A percentile compares a stretch with the other conserved stretches of the same genome.
phyloP scores from a whole-genome alignment of 164 flowering plant genomes.

The Aristolochia contorta region DNA sequence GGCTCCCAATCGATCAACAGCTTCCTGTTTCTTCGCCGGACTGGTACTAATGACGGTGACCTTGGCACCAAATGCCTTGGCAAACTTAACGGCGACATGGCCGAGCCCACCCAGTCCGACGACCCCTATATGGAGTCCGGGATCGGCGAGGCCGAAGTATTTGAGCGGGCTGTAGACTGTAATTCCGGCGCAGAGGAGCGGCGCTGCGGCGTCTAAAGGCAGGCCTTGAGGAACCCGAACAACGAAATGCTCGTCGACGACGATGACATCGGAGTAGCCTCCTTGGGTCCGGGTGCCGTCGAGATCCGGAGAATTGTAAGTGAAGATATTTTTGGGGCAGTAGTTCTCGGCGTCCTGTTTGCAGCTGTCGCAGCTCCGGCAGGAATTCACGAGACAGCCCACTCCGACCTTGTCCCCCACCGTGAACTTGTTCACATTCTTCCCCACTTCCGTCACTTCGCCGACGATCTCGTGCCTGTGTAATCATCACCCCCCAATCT shows the following conservation, averaged over 20 bases:
- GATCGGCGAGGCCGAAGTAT: conserved; percentile 26
- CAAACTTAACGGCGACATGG: conserved; percentile 48
- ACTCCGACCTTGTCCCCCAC: conserved; percentile 42
- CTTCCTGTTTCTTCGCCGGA: conserved; percentile 47
- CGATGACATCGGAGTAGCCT: conserved; percentile 28
- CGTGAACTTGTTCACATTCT: conserved; percentile 22
- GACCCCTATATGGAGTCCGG: conserved; percentile 37
- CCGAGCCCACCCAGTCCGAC: conserved; percentile 57
- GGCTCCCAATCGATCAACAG: conserved; percentile 42
- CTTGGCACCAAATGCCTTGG: conserved; percentile 47
- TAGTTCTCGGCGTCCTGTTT: conserved; percentile 19
- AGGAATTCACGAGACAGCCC: conserved; percentile 27
- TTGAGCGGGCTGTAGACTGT: conserved; percentile 42
- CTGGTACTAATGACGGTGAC: conserved; percentile 72
- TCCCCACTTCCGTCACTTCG: conserved; percentile 19
- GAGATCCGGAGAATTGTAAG: conserved; percentile 10
- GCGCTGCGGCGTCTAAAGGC: conserved; percentile 34
- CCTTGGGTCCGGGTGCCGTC: conserved; percentile 31
- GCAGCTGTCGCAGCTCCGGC: conserved; percentile 25
- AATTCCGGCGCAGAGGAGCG: conserved; percentile 42
- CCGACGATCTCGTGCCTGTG: conserved; percentile 39
- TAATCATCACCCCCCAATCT: too few relatives aligned
- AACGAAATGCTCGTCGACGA: conserved; percentile 25
- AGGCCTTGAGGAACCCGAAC: conserved; percentile 36
- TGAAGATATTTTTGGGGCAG: conserved; percentile 23